Base-by-base conservation (phyloP, 352 stramenopile species). In the Pythium inflatum region DNA sequence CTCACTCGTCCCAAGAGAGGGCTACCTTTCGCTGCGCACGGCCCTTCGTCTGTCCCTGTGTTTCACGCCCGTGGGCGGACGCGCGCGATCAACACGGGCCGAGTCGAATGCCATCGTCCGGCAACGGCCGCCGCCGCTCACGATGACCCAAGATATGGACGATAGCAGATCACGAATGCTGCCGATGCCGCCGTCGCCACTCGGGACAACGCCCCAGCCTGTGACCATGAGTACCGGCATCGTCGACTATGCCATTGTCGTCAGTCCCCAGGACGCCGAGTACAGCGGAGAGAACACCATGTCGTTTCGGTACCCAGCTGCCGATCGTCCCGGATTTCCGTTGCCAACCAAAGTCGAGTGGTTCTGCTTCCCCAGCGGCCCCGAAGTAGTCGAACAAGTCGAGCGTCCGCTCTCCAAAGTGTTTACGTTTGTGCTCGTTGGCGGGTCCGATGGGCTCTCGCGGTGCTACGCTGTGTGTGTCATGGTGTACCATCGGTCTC, bases 281-380 rank as follows among this genome's bases (percentile, higher is more conserved):
- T 56, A 60, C 28, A 58, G 25, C 14, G 40, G 81, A 18, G 87
- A 94, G 40, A 89, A 85, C 33, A 55, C 81, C 5, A 70, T 96
- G 27, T 73, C 84, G 7, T 89, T 89, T 36, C 76, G 84, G 2
- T 94, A 89, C 54, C 88, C 88, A n/a, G 33, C 24, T 0, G 66
- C 58, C 2, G 85, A 94, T 62, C 76, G 83, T 8, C 74, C 55
- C 6, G 68, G 82, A 20, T 94, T 92, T 65, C 81, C 87, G 7
- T 56, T 94, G 22, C 88, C 88, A 2, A 96, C 87, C 2, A 96
- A 96, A 72, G 88, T 96, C 53, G 88, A 96, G 69, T 96, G 88
- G 88, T 96, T 96, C 68, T 96, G 88, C 61, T 94, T 94, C 48
- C 87, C 88, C 1, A 76, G 75, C 25, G 88, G 88, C 8, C 76